Conservation (phyloP, 2,329 filamentous ascomycete genomes). For the Alternaria sp. region DNA sequence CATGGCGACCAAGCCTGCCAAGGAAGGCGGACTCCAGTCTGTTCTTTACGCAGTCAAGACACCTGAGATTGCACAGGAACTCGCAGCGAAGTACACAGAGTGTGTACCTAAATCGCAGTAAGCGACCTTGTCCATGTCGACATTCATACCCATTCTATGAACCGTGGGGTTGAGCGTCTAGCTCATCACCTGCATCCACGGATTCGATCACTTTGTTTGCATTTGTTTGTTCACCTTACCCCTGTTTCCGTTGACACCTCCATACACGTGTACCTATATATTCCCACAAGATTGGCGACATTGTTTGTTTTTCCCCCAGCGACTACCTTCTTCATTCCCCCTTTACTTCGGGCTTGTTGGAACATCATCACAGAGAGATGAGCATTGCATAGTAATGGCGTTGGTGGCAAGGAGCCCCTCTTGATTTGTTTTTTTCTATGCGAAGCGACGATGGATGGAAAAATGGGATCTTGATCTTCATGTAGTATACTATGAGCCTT, state of each 20-base stretch:
- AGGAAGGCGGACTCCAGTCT: slow-evolving; percentile 31
- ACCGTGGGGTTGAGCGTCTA: background rate
- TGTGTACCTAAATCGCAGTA: slow-evolving; percentile 27
- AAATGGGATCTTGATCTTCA: background rate
- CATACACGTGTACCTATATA: slow-evolving; percentile 1
- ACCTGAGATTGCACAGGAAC: slow-evolving; percentile 37
- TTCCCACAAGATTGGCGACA: slow-evolving; percentile 20
- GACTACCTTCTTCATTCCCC: background rate
- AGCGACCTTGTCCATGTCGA: background rate
- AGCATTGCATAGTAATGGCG: slow-evolving; percentile 26
- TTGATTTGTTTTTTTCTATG: background rate
- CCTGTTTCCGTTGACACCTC: background rate
- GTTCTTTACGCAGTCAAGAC: slow-evolving; percentile 38
- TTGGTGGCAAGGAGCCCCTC: slow-evolving; percentile 7
- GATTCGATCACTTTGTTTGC: background rate
- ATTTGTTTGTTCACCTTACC: background rate
- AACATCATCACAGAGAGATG: background rate
- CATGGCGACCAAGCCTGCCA: slow-evolving; percentile 26
- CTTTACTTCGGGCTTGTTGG: background rate
- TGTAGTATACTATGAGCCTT: slow-evolving; percentile 11
- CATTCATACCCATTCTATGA: background rate
- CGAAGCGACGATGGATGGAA: slow-evolving; percentile 5
- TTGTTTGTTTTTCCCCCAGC: slow-evolving; percentile 7
- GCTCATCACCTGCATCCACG: background rate
- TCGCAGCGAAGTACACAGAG: slow-evolving; percentile 38